A percentile compares a stretch with the other conserved stretches of the same genome.
These are phyloP conservation scores for Mycena venus DNA, from an alignment of 768 basidiomycete genomes.

Conservation along the genomic window DNA sequence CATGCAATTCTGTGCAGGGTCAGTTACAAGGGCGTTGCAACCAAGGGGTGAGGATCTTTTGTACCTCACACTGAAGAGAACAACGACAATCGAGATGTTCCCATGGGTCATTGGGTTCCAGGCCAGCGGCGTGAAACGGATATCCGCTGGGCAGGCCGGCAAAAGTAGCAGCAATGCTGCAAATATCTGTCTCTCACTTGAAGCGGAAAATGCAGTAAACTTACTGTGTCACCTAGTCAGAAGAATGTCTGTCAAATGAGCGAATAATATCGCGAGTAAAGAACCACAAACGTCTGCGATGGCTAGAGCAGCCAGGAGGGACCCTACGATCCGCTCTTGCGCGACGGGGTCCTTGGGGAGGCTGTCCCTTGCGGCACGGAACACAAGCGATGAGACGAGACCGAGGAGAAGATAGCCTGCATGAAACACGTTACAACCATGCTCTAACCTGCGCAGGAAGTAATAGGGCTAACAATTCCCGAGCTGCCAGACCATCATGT, in stretches of 20 bases:
- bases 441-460: no score
- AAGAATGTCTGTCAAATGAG: conserved; percentile 3
- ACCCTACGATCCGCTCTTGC: conserved; percentile 79
- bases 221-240: conserved; percentile 71
- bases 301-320: conserved; percentile 71
- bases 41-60: conserved; percentile 20
- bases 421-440: background rate
- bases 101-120: conserved; percentile 87
- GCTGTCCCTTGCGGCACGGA: conserved; percentile 75
- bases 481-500: conserved; percentile 77
- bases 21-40: background rate
- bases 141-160: conserved; percentile 67
- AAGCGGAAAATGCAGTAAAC: conserved; percentile 35
- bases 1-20: conserved; percentile 60
- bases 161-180: conserved; percentile 71
- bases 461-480: conserved; percentile 66
- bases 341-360: conserved; percentile 67
- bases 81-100: conserved; percentile 74
- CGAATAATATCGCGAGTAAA: background rate
- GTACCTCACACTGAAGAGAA: conserved; percentile 72
- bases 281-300: conserved; percentile 73
- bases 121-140: conserved; percentile 60
- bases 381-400: conserved; percentile 75
- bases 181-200: conserved; percentile 4
- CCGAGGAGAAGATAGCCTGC: conserved; percentile 74